Evolutionary conservation across 441 rosid genomes (phyloP), one percentile per base, ranked within the genome.

Genomic region (Theobroma grandiflorum): DNA sequence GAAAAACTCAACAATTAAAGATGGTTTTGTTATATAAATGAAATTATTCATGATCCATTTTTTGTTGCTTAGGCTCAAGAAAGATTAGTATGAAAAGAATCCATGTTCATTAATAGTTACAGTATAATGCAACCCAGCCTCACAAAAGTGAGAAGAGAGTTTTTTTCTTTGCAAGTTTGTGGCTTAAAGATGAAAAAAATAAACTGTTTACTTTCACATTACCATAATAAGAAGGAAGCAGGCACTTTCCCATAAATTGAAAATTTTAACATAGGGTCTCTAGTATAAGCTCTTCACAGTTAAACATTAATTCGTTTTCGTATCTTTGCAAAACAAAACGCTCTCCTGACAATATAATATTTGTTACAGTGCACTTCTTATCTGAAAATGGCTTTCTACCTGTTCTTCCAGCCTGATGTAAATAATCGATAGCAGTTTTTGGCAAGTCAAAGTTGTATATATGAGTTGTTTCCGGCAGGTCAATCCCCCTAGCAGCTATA

Each of bases 381-480:
- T 91, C 93, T 6, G 98, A 94, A 87, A 96, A 94, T 9, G 98
- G 99, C 76, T 87, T 94, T 84, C 99, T 91, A 76, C 98, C 96
- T 81, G 99, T 88, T 86, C 98, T 88, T 85, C 99, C 99, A 50
- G 99, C 98, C 63, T 95, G 88, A 85, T 96, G 98, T 76, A 96
- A 91, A 88, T 96, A 94, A 79, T 92, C 95, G 58, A 91, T 86
- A 45, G 91, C 97, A 76, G 90, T 86, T 86, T 88, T 91, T 20
- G 99, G 99, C 66, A 91, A 89, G 86, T 93, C 94, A 80, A 92
- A 96, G 88, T 96, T 96, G 90, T 90, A 96, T 67, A 96, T 90
- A 62, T 94, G 98, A 83, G 97, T 92, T 64, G 98, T 96, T 82
- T 93, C 96, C 0, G 96, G 95, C 76, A 96, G 90, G 84, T 96